Base-by-base conservation (phyloP, 805 yeast species). In the Yarrowia osloensis region DNA sequence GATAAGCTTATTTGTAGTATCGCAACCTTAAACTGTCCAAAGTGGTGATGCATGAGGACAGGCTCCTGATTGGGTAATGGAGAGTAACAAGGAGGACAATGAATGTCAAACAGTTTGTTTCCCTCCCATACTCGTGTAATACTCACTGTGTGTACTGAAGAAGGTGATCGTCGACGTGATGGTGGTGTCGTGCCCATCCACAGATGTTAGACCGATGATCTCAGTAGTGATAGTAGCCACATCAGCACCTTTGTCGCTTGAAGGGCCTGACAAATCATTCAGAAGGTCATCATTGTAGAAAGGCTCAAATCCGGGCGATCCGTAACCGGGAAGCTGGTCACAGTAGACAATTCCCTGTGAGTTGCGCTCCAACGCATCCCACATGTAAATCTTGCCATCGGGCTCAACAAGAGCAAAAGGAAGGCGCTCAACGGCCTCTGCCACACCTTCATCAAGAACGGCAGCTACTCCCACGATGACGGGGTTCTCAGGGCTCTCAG, bases 331-430 rank as follows among this genome's bases (percentile, higher is more conserved):
- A 13, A 47, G 62, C 40, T 52, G 59, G 31, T 52, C 59, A 24
- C 59, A 52, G 42, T 91, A 95, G 68, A 46, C 66, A 37, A 85
- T 82, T 68, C 49, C 46, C 6, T 40, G 28, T 4, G 22, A 2
- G 42, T 52, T 52, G 4, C 35, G 26, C 24, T 57, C 26, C 9
- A 57, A 17, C 1, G 39, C 1, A 11, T 21, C 35, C 47, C 39
- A 35, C 49, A 57, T 4, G 35, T 39, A 57, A 12, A 57, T 91
- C 96, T 81, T 77, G 1, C 93, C 87, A 75, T 91, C 96, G 73
- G 81, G 78, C 80, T 91, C 97, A 69, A 91, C 70, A 70, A 81
- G 80, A 3, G 63, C 63, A 26, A 17, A 24, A 8, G 63, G 47
- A 11, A 57, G 37, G 2, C 15, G 24, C 13, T 24, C 26, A 1